phyloP scores from a whole-genome alignment of 2,329 filamentous ascomycete genomes.

The Beauveria sp. region DNA sequence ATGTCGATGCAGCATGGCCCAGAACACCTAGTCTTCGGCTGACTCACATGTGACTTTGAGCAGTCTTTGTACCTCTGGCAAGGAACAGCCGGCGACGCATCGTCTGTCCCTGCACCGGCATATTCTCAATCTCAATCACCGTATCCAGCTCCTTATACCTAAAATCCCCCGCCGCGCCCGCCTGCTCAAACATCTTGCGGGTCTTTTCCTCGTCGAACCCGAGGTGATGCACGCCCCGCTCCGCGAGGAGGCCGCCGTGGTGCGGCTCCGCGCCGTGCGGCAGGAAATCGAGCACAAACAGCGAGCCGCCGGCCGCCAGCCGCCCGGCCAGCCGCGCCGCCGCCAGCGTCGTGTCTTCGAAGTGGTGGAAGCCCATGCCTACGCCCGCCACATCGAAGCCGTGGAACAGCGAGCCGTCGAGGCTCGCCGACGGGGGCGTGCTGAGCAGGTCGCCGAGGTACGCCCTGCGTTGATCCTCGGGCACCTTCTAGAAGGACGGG shows the following conservation, averaged over 20 bases:
- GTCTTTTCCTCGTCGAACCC: constrained; percentile 58
- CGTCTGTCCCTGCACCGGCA: constrained; percentile 23
- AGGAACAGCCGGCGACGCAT: constrained; percentile 32
- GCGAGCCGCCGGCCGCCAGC: constrained; percentile 56
- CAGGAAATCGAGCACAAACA: constrained; percentile 62
- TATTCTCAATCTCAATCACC: constrained; percentile 35
- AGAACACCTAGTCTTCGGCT: neutral
- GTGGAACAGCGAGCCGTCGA: constrained; percentile 55
- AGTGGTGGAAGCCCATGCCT: constrained; percentile 59
- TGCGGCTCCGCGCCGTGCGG: constrained; percentile 35
- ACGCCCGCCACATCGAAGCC: constrained; percentile 62
- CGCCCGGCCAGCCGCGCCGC: constrained; percentile 52
- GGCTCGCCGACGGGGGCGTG: constrained; percentile 41
- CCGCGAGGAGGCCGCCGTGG: constrained; percentile 13
- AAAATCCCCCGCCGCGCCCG: constrained; percentile 52
- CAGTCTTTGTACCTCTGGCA: constrained; percentile 38
- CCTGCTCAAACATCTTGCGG: constrained; percentile 52
- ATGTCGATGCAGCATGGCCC: too few relatives aligned
- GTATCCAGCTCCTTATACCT: constrained; percentile 45
- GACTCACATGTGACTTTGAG: neutral
- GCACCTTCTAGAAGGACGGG: constrained; percentile 35
- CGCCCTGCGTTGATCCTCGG: constrained; percentile 45
- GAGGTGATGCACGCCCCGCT: constrained; percentile 52
- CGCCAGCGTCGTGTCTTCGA: constrained; percentile 54
- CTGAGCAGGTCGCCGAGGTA: constrained; percentile 50